Evolutionary conservation across 1,284 basidiomycete species (phyloP), one percentile per base, ranked within the genome.

Genomic region (Boletellus deceptivus): DNA sequence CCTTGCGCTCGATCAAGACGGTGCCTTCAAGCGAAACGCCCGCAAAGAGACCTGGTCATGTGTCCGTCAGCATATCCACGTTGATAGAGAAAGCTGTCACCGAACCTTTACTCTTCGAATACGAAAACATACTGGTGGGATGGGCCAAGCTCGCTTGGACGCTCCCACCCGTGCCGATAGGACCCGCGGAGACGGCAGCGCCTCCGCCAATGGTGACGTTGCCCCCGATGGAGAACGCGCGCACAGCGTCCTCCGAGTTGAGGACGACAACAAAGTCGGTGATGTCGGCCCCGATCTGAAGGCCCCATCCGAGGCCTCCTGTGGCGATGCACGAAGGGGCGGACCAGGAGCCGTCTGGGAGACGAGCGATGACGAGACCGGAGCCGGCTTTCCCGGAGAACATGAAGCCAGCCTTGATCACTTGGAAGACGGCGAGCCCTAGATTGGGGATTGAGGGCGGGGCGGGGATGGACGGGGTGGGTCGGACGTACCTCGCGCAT

Each of bases 241-340:
- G 82, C 43, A 99, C 93, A 22, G 96, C 95, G 55, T 98, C 96
- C 58, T 97, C 91, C 57, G 87, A 91, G 76, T 98, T 98, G 69
- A 99, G 86, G 25, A 99, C 93, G 65, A 99, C 86, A 45, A 93
- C 90, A 59, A 93, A 92, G 67, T 91, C 87, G 50, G 86, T 86
- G 64, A 89, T 81, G 69, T 89, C 88, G n/a, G 91, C 91, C 50
- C 94, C 94, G 55, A 96, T 91, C 72, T 97, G 96, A 43, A 98
- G 82, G 42, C 96, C 96, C 86, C 95, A 95, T 36, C 96, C 96
- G 6, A 97, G 79, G 50, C 93, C 93, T 22, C 92, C 95, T 0
- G 95, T 98, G n/a, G 92, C 95, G 67, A 99, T 97, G 72, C 95
- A 98, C 39, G 89, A 93, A 0, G 96, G 96, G 1, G 95, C 95